A percentile compares a stretch with the other conserved stretches of the same genome.
These are phyloP conservation scores for Xylaria longipes DNA, from an alignment of 495 filamentous ascomycete genomes.

Conservation along the genomic window DNA sequence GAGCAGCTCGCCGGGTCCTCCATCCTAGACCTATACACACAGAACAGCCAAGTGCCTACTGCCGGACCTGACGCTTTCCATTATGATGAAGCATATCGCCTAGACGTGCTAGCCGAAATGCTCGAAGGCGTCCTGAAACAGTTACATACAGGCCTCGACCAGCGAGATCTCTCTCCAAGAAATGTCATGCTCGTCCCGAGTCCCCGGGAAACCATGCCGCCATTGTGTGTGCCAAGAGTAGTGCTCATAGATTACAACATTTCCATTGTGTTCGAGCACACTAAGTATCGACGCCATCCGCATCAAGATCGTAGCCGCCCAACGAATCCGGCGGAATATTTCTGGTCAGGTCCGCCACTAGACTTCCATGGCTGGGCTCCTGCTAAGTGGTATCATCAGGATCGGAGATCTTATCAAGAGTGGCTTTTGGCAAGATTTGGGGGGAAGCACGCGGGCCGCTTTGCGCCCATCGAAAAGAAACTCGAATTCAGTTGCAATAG, in stretches of 20 bases:
- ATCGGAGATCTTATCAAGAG: not conserved
- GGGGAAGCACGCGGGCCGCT: not conserved
- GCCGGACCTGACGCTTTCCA: not conserved
- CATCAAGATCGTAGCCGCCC: not conserved
- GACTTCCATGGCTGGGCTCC: conserved; percentile 1
- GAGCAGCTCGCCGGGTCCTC: conserved; percentile 26
- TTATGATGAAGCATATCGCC: conserved; percentile 20
- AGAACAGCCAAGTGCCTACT: not conserved
- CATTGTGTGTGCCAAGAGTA: not conserved
- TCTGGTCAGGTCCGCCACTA: not conserved
- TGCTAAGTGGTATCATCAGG: not conserved
- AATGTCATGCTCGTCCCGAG: conserved; percentile 26
- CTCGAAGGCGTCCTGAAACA: conserved; percentile 25
- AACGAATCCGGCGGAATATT: not conserved
- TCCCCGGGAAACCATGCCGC: not conserved
- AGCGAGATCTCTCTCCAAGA: conserved; percentile 26
- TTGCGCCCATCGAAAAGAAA: not conserved
- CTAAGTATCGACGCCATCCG: not conserved
- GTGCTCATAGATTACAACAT: conserved; percentile 15
- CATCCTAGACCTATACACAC: conserved; percentile 15
- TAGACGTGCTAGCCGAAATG: conserved; percentile 22
- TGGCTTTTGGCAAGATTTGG: not conserved
- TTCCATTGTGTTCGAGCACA: not conserved
- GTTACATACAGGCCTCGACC: conserved; percentile 17
- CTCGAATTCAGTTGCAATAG: not conserved